Conservation (phyloP, 2,329 filamentous ascomycete genomes). For the Lecanicillium sp. region DNA sequence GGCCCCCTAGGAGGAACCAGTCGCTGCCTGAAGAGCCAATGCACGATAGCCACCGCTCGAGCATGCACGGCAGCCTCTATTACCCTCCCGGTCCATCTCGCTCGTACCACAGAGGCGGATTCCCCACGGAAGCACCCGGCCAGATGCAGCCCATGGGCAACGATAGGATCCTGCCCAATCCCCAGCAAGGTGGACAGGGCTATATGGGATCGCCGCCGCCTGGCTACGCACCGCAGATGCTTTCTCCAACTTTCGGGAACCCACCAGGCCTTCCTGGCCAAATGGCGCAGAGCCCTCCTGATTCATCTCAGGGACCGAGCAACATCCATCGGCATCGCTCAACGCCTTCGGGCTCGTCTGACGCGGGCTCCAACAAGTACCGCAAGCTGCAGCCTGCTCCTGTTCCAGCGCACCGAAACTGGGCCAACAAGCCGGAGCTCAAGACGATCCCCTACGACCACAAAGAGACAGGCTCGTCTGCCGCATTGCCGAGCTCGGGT, state of each 20-base stretch:
- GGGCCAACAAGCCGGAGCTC: conserved; percentile 41
- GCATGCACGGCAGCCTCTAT: conserved; percentile 20
- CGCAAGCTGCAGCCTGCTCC: conserved; percentile 53
- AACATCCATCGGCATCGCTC: conserved; percentile 27
- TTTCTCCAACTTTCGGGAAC: conserved; percentile 30
- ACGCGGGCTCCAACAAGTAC: conserved; percentile 37
- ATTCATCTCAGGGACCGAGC: conserved; percentile 22
- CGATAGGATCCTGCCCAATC: conserved; percentile 27
- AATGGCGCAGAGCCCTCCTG: conserved; percentile 27
- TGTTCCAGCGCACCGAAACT: conserved; percentile 42
- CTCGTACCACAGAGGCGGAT: conserved; percentile 23
- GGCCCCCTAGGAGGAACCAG: conserved; percentile 27
- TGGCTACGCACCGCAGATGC: conserved; percentile 22
- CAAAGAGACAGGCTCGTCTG: conserved; percentile 48
- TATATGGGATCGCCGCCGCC: conserved; percentile 28
- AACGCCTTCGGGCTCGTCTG: conserved; percentile 29
- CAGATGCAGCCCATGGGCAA: conserved; percentile 20
- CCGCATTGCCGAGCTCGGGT: conserved; percentile 47
- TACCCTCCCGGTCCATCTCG: conserved; percentile 22
- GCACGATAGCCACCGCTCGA: conserved; percentile 20
- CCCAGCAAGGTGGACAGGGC: conserved; percentile 20
- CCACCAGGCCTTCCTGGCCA: conserved; percentile 19
- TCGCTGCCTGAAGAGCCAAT: conserved; percentile 25
- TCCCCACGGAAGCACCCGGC: conserved; percentile 20
- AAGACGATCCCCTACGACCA: conserved; percentile 53